A percentile compares a stretch with the other conserved stretches of the same genome.
phyloP scores from a whole-genome alignment of 495 filamentous ascomycete species.

The Lasiosphaeris hirsuta region DNA sequence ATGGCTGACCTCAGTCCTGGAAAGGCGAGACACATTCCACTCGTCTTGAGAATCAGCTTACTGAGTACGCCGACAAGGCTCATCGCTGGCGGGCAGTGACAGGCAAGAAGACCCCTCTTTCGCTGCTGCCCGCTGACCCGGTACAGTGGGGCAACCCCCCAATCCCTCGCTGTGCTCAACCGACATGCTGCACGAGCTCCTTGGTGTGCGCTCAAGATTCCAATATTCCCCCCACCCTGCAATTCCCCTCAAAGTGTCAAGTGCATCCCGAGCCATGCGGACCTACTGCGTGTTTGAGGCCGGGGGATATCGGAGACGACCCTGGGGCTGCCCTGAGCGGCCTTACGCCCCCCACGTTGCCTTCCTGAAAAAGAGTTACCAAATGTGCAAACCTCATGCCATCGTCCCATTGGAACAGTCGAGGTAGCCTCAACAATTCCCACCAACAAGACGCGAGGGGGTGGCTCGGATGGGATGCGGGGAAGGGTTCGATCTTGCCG shows the following conservation, averaged over 20 bases:
- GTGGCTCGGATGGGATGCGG: constrained; percentile 20
- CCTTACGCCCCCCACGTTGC: constrained; percentile 20
- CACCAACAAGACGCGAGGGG: constrained; percentile 16
- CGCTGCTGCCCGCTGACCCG: too few relatives aligned
- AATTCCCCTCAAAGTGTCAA: background rate
- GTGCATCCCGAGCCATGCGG: background rate
- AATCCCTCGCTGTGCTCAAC: too few relatives aligned
- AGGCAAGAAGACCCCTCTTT: too few relatives aligned
- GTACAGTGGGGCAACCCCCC: too few relatives aligned
- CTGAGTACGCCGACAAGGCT: too few relatives aligned
- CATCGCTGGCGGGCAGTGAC: too few relatives aligned
- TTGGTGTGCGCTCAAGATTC: too few relatives aligned
- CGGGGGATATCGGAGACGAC: constrained; percentile 15
- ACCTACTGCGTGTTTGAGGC: background rate
- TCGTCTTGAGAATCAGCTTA: too few relatives aligned
- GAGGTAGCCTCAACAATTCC: constrained; percentile 10
- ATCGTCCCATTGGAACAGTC: constrained; percentile 21
- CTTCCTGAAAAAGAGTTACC: constrained; percentile 20
- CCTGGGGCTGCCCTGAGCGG: background rate
- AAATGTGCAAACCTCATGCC: constrained; percentile 30
- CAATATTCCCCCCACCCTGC: background rate
- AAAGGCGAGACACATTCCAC: background rate
- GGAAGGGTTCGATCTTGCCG: constrained; percentile 21
- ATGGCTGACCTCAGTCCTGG: background rate
- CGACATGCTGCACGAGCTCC: too few relatives aligned